Conservation (phyloP, 176 grass and related monocot genomes). For the Microstegium vimineum region DNA sequence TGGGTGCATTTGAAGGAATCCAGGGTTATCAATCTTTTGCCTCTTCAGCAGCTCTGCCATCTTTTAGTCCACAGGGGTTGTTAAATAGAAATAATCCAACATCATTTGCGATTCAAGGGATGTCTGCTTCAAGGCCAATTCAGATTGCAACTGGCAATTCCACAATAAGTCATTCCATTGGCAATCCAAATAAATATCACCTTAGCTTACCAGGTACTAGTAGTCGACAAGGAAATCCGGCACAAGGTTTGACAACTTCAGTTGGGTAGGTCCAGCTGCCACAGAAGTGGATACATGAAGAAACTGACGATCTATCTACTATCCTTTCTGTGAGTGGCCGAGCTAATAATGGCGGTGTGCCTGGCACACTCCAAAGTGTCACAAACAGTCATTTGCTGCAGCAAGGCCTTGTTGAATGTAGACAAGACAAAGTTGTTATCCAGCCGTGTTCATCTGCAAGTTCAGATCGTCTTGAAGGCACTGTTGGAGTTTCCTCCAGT, state of each 20-base stretch:
- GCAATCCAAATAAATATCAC: conserved; percentile 59
- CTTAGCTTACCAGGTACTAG: conserved; percentile 31
- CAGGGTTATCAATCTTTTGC: conserved; percentile 54
- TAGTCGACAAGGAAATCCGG: conserved; percentile 34
- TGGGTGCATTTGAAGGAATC: conserved; percentile 75
- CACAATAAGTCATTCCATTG: conserved; percentile 36
- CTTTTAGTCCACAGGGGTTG: conserved; percentile 61
- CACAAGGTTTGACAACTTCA: conserved; percentile 42
- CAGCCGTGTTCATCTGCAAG: conserved; percentile 29
- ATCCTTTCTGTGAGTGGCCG: conserved; percentile 37
- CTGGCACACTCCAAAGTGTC: conserved; percentile 39
- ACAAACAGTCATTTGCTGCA: conserved; percentile 38
- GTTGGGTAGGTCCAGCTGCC: conserved; percentile 46
- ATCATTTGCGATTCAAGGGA: conserved; percentile 43
- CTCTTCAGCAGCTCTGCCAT: conserved; percentile 49
- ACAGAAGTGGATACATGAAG: conserved; percentile 61
- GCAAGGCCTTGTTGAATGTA: conserved; percentile 41
- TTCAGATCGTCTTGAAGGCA: conserved; percentile 22
- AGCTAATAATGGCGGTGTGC: conserved; percentile 29
- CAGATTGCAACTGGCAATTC: conserved; percentile 26
- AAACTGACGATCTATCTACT: conserved; percentile 34
- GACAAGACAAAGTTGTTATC: conserved; percentile 33
- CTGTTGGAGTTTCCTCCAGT: conserved; percentile 33
- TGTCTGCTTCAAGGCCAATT: conserved; percentile 43
- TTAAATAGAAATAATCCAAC: conserved; percentile 35